Evolutionary conservation across 2,329 filamentous ascomycete genomes (phyloP).

Genomic region (Fusarium cyanostomum): DNA sequence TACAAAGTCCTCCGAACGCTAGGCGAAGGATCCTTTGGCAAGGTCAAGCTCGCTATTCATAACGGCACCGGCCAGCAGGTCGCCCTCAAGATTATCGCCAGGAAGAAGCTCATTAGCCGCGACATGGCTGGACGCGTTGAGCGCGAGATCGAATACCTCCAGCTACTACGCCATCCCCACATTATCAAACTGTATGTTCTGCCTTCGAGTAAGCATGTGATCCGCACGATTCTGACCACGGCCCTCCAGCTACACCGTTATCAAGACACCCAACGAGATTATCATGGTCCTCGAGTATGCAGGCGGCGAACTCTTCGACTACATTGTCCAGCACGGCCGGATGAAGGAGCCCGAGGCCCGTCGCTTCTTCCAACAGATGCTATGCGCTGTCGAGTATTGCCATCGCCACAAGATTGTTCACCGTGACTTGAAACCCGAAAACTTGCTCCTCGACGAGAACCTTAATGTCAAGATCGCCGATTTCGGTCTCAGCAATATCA

Average conservation of each 20-base stretch:
- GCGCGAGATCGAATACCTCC: conserved; percentile 97
- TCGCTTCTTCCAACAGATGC: conserved; percentile 98
- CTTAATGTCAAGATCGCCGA: conserved; percentile 99
- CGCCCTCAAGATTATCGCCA: conserved; percentile 95
- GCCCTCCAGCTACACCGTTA: conserved; percentile 82
- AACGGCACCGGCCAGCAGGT: conserved; percentile 93
- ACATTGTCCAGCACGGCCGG: conserved; percentile 92
- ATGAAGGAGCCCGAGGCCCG: conserved; percentile 93
- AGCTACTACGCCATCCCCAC: conserved; percentile 93
- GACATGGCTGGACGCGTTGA: conserved; percentile 99
- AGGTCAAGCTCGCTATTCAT: conserved; percentile 96
- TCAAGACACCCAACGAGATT: conserved; percentile 92
- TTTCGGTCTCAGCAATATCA: conserved; percentile 98
- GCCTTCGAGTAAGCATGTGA: neutral
- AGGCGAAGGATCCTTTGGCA: conserved; percentile 97
- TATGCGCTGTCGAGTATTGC: conserved; percentile 98
- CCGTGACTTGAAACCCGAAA: conserved; percentile 96
- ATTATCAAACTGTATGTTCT: conserved; percentile 92
- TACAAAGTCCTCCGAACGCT: conserved; percentile 92
- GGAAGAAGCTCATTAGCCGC: conserved; percentile 93
- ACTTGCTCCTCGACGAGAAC: conserved; percentile 91
- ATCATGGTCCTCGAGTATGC: conserved; percentile 99
- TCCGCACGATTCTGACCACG: conserved; percentile 8
- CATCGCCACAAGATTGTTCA: conserved; percentile 99
- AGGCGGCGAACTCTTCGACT: conserved; percentile 95